These are phyloP conservation scores for Tylopilus plumbeoviolaceoides DNA, from an alignment of 768 basidiomycete genomes.

Conservation along the genomic window DNA sequence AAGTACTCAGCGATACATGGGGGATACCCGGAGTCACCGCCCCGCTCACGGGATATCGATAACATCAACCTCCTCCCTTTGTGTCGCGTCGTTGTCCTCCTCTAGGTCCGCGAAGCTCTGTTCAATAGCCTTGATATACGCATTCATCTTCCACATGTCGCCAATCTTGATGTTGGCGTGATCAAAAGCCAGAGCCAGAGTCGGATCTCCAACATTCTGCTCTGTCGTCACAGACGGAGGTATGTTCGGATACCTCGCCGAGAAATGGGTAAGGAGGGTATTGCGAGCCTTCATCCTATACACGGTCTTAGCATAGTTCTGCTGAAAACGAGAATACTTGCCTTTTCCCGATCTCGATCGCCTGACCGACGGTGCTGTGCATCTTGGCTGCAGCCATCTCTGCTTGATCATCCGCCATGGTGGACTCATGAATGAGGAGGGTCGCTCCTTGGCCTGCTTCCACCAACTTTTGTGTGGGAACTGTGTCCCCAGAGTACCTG, in stretches of 20 bases:
- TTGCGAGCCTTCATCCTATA: slow-evolving; percentile 80
- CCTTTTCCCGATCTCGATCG: slow-evolving; percentile 72
- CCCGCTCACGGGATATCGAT: slow-evolving; percentile 23
- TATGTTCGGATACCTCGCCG: slow-evolving; percentile 87
- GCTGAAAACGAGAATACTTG: slow-evolving; percentile 30
- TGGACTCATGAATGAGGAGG: slow-evolving; percentile 90
- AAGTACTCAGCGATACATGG: too few relatives aligned
- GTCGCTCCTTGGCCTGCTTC: slow-evolving; percentile 64
- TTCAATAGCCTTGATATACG: slow-evolving; percentile 70
- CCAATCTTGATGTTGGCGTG: slow-evolving; percentile 66
- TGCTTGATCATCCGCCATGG: slow-evolving; percentile 81
- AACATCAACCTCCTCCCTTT: slow-evolving; percentile 14
- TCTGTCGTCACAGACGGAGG: slow-evolving; percentile 42
- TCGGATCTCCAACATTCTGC: slow-evolving; percentile 33
- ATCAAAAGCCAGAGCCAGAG: slow-evolving; percentile 80
- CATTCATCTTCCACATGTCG: slow-evolving; percentile 82
- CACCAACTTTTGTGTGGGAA: slow-evolving; percentile 66
- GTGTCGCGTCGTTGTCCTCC: slow-evolving; percentile 36
- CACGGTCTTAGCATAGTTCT: not conserved
- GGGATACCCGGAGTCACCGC: too few relatives aligned
- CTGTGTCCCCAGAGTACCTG: slow-evolving; percentile 92
- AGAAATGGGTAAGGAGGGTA: slow-evolving; percentile 93
- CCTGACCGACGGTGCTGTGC: slow-evolving; percentile 89
- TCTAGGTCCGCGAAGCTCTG: slow-evolving; percentile 52
- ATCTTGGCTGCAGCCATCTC: slow-evolving; percentile 71